Evolutionary conservation across 495 filamentous ascomycete species (phyloP).

Genomic region (Penicillium odoratum): DNA sequence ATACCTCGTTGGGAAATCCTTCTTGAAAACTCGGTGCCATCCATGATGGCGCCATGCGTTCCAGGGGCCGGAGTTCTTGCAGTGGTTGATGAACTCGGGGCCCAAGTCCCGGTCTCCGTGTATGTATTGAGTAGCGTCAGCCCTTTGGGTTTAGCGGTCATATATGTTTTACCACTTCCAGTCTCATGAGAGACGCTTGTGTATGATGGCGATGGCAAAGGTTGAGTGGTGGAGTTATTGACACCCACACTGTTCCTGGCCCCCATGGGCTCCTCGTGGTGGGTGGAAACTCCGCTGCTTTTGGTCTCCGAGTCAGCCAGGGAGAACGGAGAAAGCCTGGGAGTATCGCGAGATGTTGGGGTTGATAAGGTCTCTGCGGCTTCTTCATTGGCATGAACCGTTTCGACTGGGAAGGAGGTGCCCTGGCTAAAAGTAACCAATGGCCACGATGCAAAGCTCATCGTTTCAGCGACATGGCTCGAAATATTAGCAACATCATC

Average conservation of each 20-base stretch:
- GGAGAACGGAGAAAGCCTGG: background rate
- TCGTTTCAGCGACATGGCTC: background rate
- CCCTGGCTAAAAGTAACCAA: background rate
- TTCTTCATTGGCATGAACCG: background rate
- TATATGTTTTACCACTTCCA: background rate
- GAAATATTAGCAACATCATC: background rate
- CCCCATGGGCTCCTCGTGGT: background rate
- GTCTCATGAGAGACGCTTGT: background rate
- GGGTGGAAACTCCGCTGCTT: background rate
- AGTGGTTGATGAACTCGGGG: background rate
- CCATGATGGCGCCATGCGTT: background rate
- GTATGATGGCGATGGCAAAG: background rate
- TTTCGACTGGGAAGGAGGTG: background rate
- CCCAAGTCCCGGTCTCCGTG: background rate
- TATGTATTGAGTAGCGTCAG: background rate
- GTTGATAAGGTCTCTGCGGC: background rate
- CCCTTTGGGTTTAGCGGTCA: background rate
- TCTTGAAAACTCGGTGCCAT: background rate
- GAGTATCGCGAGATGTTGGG: background rate
- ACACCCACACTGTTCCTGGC: background rate
- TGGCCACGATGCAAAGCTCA: background rate
- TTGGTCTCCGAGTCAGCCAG: background rate
- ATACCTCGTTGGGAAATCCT: background rate
- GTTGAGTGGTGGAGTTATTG: background rate
- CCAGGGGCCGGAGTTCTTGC: background rate